These are phyloP conservation scores for Hsuehochloa calcarea DNA, from an alignment of 176 grass and related monocot genomes.

Conservation along the genomic window DNA sequence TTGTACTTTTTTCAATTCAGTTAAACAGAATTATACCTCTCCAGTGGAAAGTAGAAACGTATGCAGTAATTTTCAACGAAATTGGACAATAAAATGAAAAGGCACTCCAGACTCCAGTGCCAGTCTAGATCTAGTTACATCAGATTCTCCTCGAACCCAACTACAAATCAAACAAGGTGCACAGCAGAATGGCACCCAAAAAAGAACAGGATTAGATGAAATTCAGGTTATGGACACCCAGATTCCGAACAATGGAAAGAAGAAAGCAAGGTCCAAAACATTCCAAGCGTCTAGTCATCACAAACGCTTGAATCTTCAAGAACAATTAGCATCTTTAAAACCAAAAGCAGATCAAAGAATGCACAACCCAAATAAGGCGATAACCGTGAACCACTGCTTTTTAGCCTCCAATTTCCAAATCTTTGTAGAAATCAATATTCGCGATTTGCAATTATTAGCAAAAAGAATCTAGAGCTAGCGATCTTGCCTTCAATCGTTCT, in stretches of 20 bases:
- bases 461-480: conserved; percentile 18
- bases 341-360: background rate
- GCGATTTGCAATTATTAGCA: conserved; percentile 13
- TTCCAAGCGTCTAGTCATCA: background rate
- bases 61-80: background rate
- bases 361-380: background rate
- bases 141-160: background rate
- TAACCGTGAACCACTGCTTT: conserved; percentile 11
- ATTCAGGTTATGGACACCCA: background rate
- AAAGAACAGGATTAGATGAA: background rate
- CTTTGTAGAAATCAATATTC: background rate
- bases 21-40: background rate
- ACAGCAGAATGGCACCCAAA: background rate
- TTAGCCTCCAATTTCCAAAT: background rate
- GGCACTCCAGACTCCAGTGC: background rate
- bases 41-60: background rate
- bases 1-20: background rate
- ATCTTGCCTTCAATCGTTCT: conserved; percentile 1
- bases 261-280: background rate
- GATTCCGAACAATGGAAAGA: background rate
- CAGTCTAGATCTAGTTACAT: background rate
- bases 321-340: background rate
- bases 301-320: background rate
- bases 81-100: background rate
- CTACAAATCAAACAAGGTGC: background rate